Conservation (phyloP, 2,329 filamentous ascomycete species). For the Cylindrodendrum hubeiense region DNA sequence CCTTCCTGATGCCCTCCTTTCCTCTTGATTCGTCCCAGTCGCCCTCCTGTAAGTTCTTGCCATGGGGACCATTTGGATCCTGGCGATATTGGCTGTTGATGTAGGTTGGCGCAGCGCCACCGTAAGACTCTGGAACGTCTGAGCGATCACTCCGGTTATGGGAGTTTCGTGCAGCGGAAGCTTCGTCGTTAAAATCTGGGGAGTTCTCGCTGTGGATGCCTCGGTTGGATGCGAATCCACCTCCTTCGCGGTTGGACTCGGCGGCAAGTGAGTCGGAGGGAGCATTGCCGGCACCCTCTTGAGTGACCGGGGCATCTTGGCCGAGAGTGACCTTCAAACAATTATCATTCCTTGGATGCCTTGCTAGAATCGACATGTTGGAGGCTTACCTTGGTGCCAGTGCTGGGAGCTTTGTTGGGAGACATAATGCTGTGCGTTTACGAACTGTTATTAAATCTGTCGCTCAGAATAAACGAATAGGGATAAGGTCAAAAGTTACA, state of each 20-base stretch:
- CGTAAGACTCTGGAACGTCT: slow-evolving; percentile 24
- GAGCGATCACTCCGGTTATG: neutral
- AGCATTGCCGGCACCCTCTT: slow-evolving; percentile 74
- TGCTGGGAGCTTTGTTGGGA: slow-evolving; percentile 28
- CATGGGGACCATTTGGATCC: slow-evolving; percentile 53
- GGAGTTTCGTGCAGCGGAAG: slow-evolving; percentile 8
- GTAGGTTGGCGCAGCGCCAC: slow-evolving; percentile 53
- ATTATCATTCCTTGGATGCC: neutral
- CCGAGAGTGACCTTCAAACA: slow-evolving; percentile 59
- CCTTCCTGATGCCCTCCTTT: slow-evolving; percentile 53
- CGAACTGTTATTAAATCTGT: neutral
- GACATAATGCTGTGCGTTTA: slow-evolving; percentile 30
- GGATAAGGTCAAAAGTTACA: neutral
- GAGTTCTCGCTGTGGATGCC: slow-evolving; percentile 52
- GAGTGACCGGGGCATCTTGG: slow-evolving; percentile 60
- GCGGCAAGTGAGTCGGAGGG: slow-evolving; percentile 80
- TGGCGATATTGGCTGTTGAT: slow-evolving; percentile 49
- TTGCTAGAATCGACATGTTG: neutral
- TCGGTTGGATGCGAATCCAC: slow-evolving; percentile 72
- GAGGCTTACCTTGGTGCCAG: slow-evolving; percentile 41
- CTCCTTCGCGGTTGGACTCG: slow-evolving; percentile 73
- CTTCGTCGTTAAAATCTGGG: slow-evolving; percentile 14
- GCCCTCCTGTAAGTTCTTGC: slow-evolving; percentile 58
- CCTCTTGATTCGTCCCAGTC: slow-evolving; percentile 48
- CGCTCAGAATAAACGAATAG: neutral